Base-by-base conservation (phyloP, 495 filamentous ascomycete genomes). In the Rusavskia elegans region DNA sequence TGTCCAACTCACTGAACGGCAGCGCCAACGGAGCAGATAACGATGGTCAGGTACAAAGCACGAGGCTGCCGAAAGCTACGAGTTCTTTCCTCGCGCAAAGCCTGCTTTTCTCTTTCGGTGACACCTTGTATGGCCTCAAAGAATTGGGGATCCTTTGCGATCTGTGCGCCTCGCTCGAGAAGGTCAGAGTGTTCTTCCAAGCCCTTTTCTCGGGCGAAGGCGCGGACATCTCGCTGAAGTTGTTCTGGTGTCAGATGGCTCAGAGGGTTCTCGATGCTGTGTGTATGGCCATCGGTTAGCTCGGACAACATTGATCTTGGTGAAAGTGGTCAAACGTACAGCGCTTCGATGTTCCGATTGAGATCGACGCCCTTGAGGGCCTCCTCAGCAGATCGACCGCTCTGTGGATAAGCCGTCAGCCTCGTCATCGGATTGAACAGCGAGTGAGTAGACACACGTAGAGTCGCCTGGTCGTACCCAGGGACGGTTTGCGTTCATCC, bases 41-140 rank as follows among this genome's bases (percentile, higher is more conserved):
- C 64, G 50, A 78, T 73, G 50, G 84, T 72, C 19, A 82, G 67
- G 58, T 81, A 84, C 45, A 84, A 74, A 19, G 78, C 62, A 23
- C 53, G 62, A 0, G 83, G 81, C 51, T 85, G 81, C 4, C 65
- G 68, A 79, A 82, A 87, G 57, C 73, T 74, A 58, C 80, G 72
- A 1, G 71, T 71, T 41, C 73, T 67, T 57, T 86, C 83, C 19
- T 71, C 68, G 10, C 73, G 66, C 10, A 85, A 64, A 1, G 74
- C 62, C 13, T 73, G 66, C 23, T 63, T 69, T 48, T 85, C 80
- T 3, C 65, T 64, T 25, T 71, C 67, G 10, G 70, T 71, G n/a
- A 84, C 64, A 8, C 69, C 67, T 9, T 64, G 53, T 39, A 74
- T 55, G 44, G 65, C 55, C 36, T 79, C 73, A 57, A 70, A 78